Evolutionary conservation across 768 basidiomycete species (phyloP).

Genomic region (Boletus vinaceobasis): DNA sequence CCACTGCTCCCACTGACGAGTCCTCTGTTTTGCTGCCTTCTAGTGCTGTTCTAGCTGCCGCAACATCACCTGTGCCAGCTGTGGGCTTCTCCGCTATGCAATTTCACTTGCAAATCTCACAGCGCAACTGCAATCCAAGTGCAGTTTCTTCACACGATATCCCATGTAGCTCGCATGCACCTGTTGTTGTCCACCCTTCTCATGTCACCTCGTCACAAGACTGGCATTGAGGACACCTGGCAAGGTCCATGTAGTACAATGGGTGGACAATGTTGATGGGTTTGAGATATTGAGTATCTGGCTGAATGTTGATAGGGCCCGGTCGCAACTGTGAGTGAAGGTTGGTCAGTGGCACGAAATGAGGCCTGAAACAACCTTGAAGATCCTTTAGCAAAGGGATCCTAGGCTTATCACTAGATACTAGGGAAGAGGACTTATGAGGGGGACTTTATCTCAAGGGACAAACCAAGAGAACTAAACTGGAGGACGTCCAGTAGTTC

Average conservation of each 20-base stretch:
- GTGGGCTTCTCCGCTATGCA: no score
- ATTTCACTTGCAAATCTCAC: not conserved
- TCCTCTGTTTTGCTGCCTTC: no score
- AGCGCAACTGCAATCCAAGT: not conserved
- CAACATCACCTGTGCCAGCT: not conserved
- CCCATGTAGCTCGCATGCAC: slow-evolving; percentile 1
- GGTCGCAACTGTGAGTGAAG: not conserved
- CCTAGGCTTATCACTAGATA: no score
- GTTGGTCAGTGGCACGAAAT: not conserved
- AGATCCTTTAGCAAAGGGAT: no score
- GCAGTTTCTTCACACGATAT: not conserved
- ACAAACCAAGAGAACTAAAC: no score
- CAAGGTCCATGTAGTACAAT: slow-evolving; percentile 7
- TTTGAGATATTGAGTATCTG: not conserved
- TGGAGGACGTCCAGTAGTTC: no score
- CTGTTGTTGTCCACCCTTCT: slow-evolving; percentile 3
- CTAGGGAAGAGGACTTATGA: no score
- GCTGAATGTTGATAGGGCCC: not conserved
- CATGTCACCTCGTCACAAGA: not conserved
- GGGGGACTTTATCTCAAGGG: no score
- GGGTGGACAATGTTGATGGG: slow-evolving; percentile 8
- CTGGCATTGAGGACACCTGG: not conserved
- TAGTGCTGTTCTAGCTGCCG: no score
- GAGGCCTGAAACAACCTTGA: no score
- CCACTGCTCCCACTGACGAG: no score